Percentiles rank a stretch among this genome's conserved stretches.
These are phyloP conservation scores for Sisymbrium irio DNA, from an alignment of 345 rosid genomes.

Conservation along the genomic window DNA sequence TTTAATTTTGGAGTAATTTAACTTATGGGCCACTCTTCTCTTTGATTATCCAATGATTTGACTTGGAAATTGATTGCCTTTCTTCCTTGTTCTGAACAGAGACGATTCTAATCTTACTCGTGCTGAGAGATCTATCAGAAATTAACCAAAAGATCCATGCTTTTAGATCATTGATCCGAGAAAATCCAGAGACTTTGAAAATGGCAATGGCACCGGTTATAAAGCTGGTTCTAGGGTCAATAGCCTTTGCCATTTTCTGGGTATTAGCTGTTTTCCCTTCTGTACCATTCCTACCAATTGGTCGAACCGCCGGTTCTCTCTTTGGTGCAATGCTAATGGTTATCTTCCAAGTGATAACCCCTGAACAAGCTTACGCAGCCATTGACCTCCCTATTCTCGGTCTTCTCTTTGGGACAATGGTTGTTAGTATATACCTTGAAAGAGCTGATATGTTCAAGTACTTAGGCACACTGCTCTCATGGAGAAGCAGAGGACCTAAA, in stretches of 20 bases:
- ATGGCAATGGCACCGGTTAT: constrained; percentile 59
- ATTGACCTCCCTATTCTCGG: constrained; percentile 84
- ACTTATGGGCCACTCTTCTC: neutral
- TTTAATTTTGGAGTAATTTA: neutral
- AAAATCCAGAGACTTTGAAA: neutral
- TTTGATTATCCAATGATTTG: neutral
- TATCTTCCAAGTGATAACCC: constrained; percentile 60
- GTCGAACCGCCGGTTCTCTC: constrained; percentile 88
- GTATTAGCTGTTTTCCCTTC: constrained; percentile 80
- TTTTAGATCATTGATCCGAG: neutral
- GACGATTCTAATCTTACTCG: neutral
- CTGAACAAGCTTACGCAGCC: constrained; percentile 74
- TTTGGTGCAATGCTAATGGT: constrained; percentile 89
- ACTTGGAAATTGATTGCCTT: neutral
- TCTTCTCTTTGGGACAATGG: constrained; percentile 89
- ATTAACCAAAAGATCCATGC: neutral
- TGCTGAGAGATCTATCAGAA: neutral
- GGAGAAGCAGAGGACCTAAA: constrained; percentile 71
- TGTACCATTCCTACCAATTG: constrained; percentile 71
- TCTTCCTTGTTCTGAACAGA: neutral
- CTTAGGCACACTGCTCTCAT: constrained; percentile 64
- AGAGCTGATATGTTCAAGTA: constrained; percentile 78
- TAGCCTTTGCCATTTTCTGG: constrained; percentile 78
- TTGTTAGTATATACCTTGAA: constrained; percentile 76
- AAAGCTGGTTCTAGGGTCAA: constrained; percentile 61